A percentile compares a stretch with the other conserved stretches of the same genome.
Evolutionary conservation across 208 protist genomes (phyloP).

Genomic region (Trypanosoma lewisi): DNA sequence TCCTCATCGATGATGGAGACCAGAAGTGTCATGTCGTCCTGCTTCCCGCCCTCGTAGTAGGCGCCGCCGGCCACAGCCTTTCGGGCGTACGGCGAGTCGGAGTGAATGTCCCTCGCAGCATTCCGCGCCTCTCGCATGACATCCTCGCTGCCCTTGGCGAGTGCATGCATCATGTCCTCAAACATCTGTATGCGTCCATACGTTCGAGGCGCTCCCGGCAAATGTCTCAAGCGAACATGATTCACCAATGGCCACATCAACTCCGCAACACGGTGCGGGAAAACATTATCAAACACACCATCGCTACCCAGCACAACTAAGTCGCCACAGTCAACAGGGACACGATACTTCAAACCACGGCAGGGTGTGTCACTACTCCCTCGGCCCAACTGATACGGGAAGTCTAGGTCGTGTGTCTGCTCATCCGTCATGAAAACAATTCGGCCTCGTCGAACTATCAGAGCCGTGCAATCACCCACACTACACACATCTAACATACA

Average conservation of each 20-base stretch:
- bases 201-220: constrained; percentile 6
- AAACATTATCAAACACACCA: constrained; percentile 78
- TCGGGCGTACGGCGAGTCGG: constrained; percentile 59
- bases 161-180: constrained; percentile 49
- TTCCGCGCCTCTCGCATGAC: constrained; percentile 35
- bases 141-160: constrained; percentile 33
- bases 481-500: constrained; percentile 52
- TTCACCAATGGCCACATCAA: constrained; percentile 44
- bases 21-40: constrained; percentile 75
- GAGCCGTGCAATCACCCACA: constrained; percentile 61
- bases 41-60: constrained; percentile 74
- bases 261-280: constrained; percentile 33
- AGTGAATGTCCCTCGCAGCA: constrained; percentile 41
- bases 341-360: constrained; percentile 34
- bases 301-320: constrained; percentile 67
- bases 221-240: constrained; percentile 29
- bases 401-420: constrained; percentile 65
- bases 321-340: constrained; percentile 52
- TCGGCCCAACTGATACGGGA: constrained; percentile 65
- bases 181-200: not conserved
- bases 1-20: constrained; percentile 54
- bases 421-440: constrained; percentile 47
- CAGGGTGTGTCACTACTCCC: constrained; percentile 57
- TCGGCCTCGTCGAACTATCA: constrained; percentile 51
- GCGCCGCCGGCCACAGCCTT: constrained; percentile 61